phyloP scores from a whole-genome alignment of 2,329 filamentous ascomycete species.

The Ophiocordyceps camponoti-leonardi region DNA sequence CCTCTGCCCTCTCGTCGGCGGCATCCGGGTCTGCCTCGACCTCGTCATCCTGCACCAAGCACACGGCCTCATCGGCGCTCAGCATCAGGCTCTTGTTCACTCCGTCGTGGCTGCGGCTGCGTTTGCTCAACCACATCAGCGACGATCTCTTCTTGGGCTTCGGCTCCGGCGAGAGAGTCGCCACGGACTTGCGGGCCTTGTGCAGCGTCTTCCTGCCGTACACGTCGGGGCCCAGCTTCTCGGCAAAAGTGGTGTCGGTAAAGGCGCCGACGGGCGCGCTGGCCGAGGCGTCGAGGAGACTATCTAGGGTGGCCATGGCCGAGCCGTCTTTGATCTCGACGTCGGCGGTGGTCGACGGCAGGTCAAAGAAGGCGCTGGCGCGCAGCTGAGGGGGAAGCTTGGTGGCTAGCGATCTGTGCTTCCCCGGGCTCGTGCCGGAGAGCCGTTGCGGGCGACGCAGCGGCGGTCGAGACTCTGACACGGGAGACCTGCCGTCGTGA shows the following conservation, averaged over 20 bases:
- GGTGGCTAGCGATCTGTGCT: constrained; percentile 17
- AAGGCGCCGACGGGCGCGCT: constrained; percentile 80
- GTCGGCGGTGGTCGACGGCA: constrained; percentile 32
- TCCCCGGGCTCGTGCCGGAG: constrained; percentile 13
- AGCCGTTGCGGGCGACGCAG: constrained; percentile 17
- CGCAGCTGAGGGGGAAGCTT: constrained; percentile 65
- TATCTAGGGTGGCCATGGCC: constrained; percentile 76
- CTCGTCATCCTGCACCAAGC: not conserved
- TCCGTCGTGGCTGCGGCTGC: constrained; percentile 13
- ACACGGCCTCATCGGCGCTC: constrained; percentile 2
- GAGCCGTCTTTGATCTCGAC: constrained; percentile 58
- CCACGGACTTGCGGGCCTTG: constrained; percentile 15
- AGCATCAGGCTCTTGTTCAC: constrained; percentile 10
- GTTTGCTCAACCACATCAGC: constrained; percentile 28
- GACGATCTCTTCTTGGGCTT: constrained; percentile 28
- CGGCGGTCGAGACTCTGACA: constrained; percentile 2
- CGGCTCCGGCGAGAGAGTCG: constrained; percentile 6
- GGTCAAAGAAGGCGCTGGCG: constrained; percentile 82
- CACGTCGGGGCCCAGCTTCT: constrained; percentile 55
- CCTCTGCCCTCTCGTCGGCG: constrained; percentile 3
- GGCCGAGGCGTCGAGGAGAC: constrained; percentile 78
- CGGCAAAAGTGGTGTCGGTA: constrained; percentile 72
- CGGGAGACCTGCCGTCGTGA: too few relatives aligned
- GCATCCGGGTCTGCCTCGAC: constrained; percentile 4
- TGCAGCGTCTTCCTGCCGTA: constrained; percentile 47